Percentiles rank a stretch among this genome's conserved stretches.
Conservation (phyloP, 441 rosid species). For the Eutrema salsugineum region DNA sequence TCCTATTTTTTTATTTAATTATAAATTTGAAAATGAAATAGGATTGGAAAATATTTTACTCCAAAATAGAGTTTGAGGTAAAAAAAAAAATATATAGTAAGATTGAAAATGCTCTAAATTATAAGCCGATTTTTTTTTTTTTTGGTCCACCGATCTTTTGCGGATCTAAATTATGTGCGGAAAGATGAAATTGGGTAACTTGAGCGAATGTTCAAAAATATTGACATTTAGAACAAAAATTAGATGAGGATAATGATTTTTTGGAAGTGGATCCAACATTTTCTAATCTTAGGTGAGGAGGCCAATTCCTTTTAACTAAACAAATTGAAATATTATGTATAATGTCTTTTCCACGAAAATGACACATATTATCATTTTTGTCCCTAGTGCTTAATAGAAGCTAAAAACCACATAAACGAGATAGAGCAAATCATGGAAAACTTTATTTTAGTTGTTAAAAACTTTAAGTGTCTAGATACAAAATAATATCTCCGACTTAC, state of each 20-base stretch:
- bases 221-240: neutral
- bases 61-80: too few species aligned
- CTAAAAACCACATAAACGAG: slow-evolving; percentile 12
- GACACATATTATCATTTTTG: slow-evolving; percentile 11
- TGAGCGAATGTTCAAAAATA: too few species aligned
- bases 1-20: too few species aligned
- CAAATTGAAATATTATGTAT: neutral
- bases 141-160: too few species aligned
- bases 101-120: too few species aligned
- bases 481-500: neutral
- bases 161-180: too few species aligned
- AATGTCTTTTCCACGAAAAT: neutral
- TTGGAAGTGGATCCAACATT: slow-evolving; percentile 6
- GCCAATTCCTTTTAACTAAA: neutral
- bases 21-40: too few species aligned
- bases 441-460: neutral
- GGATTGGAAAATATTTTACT: too few species aligned
- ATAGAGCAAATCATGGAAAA: neutral
- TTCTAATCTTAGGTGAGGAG: slow-evolving; percentile 5
- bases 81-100: too few species aligned
- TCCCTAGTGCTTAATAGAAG: neutral
- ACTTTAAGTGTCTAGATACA: neutral
- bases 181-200: too few species aligned
- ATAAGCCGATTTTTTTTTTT: neutral
- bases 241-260: neutral